Evolutionary conservation across 1,139 yeast species (phyloP), one percentile per base, ranked within the genome.

Genomic region (Suhomyces terraborum): DNA sequence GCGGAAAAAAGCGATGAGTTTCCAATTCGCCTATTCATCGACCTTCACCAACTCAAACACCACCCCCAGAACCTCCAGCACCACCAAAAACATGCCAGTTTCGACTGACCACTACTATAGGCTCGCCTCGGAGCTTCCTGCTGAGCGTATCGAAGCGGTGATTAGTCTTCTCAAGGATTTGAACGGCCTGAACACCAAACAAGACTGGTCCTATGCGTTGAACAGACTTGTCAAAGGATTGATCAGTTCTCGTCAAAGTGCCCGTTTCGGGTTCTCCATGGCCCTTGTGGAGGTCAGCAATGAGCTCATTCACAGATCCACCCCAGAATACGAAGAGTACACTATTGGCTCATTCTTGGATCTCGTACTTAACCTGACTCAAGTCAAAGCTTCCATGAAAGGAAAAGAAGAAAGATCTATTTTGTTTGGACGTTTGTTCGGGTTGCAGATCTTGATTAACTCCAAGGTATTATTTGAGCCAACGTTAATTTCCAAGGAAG

Each of bases 191-290:
- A 62, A 78, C 39, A 60, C 67, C 7, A 65, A 65, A 16, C 67
- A 69, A 3, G 96, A 89, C 55, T 88, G 94, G 89, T 77, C 78
- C 38, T 91, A 93, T 58, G 94, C 95, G 0, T 66, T 87, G 43
- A 79, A 78, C 46, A 75, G 98, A 55, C 70, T 93, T 46, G 75
- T 88, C 44, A 83, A 82, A 51, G 98, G 98, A 36, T 69, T 93
- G 33, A 75, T 88, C 8, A 85, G 96, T 9, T 77, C 89, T 14
- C 77, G 94, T 55, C 95, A 87, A 32, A 75, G 89, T 36, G 95
- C 96, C 1, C 69, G 97, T 43, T 66, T 87, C 31, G 98, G 98
- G 2, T 91, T 85, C 54, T 87, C 96, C 3, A 79, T 88, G 77
- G 94, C 96, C 30, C 67, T 93, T 34, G 80, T 93, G 1, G 98